Base-by-base conservation (phyloP, 2,329 filamentous ascomycete genomes). In the Ascochyta koolunga region DNA sequence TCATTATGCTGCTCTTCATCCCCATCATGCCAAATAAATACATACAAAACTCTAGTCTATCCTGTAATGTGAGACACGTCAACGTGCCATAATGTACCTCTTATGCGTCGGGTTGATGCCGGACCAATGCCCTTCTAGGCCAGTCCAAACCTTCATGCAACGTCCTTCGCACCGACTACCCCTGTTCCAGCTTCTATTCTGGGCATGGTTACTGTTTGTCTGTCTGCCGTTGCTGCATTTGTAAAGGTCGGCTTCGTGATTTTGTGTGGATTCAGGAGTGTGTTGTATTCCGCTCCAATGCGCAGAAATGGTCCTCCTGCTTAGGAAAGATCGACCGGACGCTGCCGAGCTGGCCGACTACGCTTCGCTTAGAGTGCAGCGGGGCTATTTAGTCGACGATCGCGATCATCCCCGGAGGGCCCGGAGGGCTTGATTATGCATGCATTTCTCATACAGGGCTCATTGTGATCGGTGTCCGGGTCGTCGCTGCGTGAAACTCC, bases 401-500 rank as follows among this genome's bases (percentile, higher is more conserved):
- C 31, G 27, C 36, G 18, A 32, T 38, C 11, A 6, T 29, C 21
- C 4, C 2, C 31, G 8, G 22, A 18, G 5, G 8, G 15, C 19
- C n/a, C n/a, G n/a, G 4, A 7, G 22, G 5, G 22, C n/a, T 22
- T 29, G 15, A 45, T 50, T 15, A 50, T 54, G 46, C 41, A 18
- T 6, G 11, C 2, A 15, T 10, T 19, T 19, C 5, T 32, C 19
- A 24, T 41, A 35, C 35, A 16, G 25, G n/a, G 27, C 7, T 7
- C 11, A 19, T 43, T 35, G 36, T n/a, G 32, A 33, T 46, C 21
- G 50, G 33, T 54, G 51, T 33, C 45, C 45, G 4, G 51, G 63
- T 44, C 84, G 79, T 66, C 80, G 81, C 67, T 80, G 83, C 47
- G 92, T 96, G 64, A 95, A 91, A 77, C 91, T 96, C 58, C 91